Base-by-base conservation (phyloP, 108 stramenopile genomes). In the Cyclostephanos tholiformis region DNA sequence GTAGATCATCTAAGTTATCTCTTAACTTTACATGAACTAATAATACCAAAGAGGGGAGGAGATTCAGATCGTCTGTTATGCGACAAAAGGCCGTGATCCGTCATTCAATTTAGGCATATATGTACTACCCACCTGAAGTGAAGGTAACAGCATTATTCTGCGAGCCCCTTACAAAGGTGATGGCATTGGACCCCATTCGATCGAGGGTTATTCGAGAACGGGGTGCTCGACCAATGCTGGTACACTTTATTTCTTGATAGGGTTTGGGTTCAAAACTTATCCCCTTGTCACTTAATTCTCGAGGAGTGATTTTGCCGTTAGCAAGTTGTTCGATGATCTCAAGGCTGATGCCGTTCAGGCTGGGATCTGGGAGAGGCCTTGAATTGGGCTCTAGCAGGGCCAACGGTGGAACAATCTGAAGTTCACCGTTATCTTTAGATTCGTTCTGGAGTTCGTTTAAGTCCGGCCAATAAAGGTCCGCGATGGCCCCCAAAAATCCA, bases 401-500 rank as follows among this genome's bases (percentile, higher is more conserved):
- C 2, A 67, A 32, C 29, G 66, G 66, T 29, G 70, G 58, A 5
- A 39, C 50, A 35, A 29, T 72, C 35, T 25, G 32, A 32, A 22
- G 22, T 32, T 50, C 29, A 26, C 30, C 29, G 26, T 35, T 8
- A 35, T 19, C 26, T 61, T 30, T 61, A 9, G 20, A 46, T 3
- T 35, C 29, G 6, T 26, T 13, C 9, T 51, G 50, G 55, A 8
- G 39, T 16, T 51, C 23, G 27, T 60, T 20, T 27, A 67, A 32
- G 29, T 27, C 49, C 22, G 76, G 76, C 76, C 76, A 76, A 57
- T 69, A 76, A 20, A 27, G 32, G 30, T 76, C 76, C 43, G 63
- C 50, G 44, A 76, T 62, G 7, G 68, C 60, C n/a, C 62, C 73
- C 19, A 90, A 56, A 73, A 85, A 90, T 9, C 63, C 51, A 35